Percentiles rank a stretch among this genome's conserved stretches.
Evolutionary conservation across 2,329 filamentous ascomycete species (phyloP).

Genomic region (Talaromyces sp.): DNA sequence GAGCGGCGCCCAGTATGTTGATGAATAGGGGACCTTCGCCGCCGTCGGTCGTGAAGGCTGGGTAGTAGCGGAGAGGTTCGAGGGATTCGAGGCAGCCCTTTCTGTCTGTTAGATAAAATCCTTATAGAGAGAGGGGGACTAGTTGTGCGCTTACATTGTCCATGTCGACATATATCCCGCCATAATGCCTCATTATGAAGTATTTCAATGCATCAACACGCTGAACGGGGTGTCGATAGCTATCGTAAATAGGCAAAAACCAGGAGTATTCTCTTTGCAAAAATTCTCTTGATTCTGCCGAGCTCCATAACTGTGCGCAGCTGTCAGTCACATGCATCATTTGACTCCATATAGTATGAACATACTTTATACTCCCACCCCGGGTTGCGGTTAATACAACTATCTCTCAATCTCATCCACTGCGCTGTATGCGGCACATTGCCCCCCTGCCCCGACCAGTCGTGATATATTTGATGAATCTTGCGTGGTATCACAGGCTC

Average conservation of each 20-base stretch:
- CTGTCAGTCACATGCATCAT: background rate
- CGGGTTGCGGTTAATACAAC: conserved; percentile 18
- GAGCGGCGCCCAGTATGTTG: conserved; percentile 17
- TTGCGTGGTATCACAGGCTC: conserved; percentile 19
- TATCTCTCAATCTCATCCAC: conserved; percentile 18
- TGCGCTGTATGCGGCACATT: conserved; percentile 18
- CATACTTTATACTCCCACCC: conserved; percentile 20
- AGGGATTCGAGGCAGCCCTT: conserved; percentile 19
- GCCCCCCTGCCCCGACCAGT: conserved; percentile 13
- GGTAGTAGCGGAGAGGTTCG: conserved; percentile 19
- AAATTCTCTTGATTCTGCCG: conserved; percentile 22
- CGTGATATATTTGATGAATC: conserved; percentile 22
- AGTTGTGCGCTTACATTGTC: conserved; percentile 18
- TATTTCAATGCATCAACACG: conserved; percentile 26
- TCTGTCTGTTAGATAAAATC: background rate
- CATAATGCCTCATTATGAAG: conserved; percentile 26
- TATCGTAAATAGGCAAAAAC: conserved; percentile 26
- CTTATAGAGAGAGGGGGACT: background rate
- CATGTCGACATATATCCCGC: conserved; percentile 27
- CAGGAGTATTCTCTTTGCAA: conserved; percentile 23
- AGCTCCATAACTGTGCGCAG: conserved; percentile 24
- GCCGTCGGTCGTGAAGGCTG: conserved; percentile 16
- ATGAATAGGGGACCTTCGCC: conserved; percentile 14
- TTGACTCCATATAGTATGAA: background rate
- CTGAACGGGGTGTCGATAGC: conserved; percentile 24